A percentile compares a stretch with the other conserved stretches of the same genome.
phyloP scores from a whole-genome alignment of 768 basidiomycete genomes.

The Strobilomyces dryophilus region DNA sequence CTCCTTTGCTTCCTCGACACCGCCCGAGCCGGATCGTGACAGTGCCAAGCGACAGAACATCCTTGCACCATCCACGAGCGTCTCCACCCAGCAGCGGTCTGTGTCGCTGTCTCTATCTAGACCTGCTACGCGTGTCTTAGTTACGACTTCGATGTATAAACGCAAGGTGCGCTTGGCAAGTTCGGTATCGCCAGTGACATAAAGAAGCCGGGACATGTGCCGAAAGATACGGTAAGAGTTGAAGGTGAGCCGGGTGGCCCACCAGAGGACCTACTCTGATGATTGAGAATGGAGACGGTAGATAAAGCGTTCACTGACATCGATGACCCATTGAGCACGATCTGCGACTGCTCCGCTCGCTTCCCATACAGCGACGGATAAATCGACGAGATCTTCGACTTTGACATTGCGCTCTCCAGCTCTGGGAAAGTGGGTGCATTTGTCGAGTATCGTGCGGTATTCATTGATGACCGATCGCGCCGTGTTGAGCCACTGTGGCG shows the following conservation, averaged over 20 bases:
- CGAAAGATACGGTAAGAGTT: slow-evolving; percentile 84
- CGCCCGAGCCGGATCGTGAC: slow-evolving; percentile 34
- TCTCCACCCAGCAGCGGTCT: slow-evolving; percentile 71
- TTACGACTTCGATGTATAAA: slow-evolving; percentile 80
- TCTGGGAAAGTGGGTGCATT: slow-evolving; percentile 70
- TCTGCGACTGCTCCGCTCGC: slow-evolving; percentile 59
- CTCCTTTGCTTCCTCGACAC: slow-evolving; percentile 56
- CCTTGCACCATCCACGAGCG: slow-evolving; percentile 69
- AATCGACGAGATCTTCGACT: slow-evolving; percentile 81
- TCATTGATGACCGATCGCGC: slow-evolving; percentile 67
- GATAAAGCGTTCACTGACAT: slow-evolving; percentile 46
- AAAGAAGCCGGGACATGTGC: slow-evolving; percentile 75
- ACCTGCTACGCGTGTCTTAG: slow-evolving; percentile 65
- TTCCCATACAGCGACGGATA: slow-evolving; percentile 81
- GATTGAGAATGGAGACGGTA: neutral
- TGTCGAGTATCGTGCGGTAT: slow-evolving; percentile 63
- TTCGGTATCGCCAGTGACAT: slow-evolving; percentile 52
- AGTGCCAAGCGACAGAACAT: slow-evolving; percentile 62
- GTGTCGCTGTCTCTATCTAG: slow-evolving; percentile 53
- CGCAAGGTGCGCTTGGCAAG: slow-evolving; percentile 73
- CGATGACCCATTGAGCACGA: slow-evolving; percentile 73
- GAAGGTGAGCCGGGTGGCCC: slow-evolving; percentile 92
- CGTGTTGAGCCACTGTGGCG: slow-evolving; percentile 57
- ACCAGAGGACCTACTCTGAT: slow-evolving; percentile 73
- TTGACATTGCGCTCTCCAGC: slow-evolving; percentile 75